phyloP scores from a whole-genome alignment of 1,284 basidiomycete species.

The Caloboletus inedulis region DNA sequence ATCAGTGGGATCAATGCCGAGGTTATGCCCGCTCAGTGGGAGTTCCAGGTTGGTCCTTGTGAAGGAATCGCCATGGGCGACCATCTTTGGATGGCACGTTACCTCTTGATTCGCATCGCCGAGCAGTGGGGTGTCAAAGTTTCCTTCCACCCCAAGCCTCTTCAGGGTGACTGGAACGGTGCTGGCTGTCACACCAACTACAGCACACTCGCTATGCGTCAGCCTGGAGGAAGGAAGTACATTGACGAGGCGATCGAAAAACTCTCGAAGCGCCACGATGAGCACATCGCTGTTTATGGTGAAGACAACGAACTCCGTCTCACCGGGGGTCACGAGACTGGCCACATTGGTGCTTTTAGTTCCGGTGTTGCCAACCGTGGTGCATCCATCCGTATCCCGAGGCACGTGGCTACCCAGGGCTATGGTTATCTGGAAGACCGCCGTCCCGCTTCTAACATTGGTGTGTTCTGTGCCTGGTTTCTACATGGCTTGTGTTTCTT shows the following conservation, averaged over 20 bases:
- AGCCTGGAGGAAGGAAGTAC: constrained; percentile 88
- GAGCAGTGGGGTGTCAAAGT: constrained; percentile 99
- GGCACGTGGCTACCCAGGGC: constrained; percentile 89
- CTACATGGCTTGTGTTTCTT: constrained; percentile 5
- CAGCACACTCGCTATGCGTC: constrained; percentile 90
- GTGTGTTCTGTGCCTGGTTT: constrained; percentile 47
- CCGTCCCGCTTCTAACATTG: constrained; percentile 96
- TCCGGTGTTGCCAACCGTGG: constrained; percentile 98
- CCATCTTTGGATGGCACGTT: constrained; percentile 96
- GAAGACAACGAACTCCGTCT: constrained; percentile 94
- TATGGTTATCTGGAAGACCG: constrained; percentile 97
- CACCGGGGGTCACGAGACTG: constrained; percentile 95
- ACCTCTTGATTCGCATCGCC: constrained; percentile 88
- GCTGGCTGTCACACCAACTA: constrained; percentile 97
- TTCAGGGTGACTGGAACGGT: constrained; percentile 99
- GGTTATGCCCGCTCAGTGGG: constrained; percentile 99
- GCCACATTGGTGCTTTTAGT: constrained; percentile 90
- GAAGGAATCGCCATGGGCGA: constrained; percentile 98
- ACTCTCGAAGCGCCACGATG: constrained; percentile 76
- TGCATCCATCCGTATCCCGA: constrained; percentile 91
- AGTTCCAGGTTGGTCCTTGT: constrained; percentile 99
- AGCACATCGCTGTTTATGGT: constrained; percentile 96
- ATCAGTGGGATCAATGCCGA: constrained; percentile 99
- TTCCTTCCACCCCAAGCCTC: constrained; percentile 99
- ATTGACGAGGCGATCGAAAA: constrained; percentile 96